A percentile compares a stretch with the other conserved stretches of the same genome.
These are phyloP conservation scores for Podospora tetraspora DNA, from an alignment of 495 filamentous ascomycete genomes.

Conservation along the genomic window DNA sequence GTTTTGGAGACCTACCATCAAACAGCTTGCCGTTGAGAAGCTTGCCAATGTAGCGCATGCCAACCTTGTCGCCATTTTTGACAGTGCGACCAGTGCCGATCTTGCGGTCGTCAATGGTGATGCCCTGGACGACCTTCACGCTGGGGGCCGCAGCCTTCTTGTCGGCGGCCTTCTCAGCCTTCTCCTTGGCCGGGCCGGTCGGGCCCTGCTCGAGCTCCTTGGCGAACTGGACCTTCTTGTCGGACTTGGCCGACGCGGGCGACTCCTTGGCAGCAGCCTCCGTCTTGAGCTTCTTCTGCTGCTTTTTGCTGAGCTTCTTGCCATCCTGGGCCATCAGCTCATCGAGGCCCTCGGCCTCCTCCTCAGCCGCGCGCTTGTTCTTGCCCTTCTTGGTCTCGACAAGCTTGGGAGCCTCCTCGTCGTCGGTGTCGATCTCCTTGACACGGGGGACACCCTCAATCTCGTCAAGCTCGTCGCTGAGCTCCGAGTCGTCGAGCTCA, in stretches of 20 bases:
- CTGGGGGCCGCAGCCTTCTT: constrained; percentile 47
- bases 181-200: constrained; percentile 55
- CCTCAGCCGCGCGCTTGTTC: constrained; percentile 73
- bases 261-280: constrained; percentile 60
- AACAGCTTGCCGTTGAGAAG: constrained; percentile 87
- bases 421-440: constrained; percentile 78
- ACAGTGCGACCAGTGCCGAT: constrained; percentile 71
- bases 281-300: constrained; percentile 98
- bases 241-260: constrained; percentile 48
- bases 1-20: constrained; percentile 60
- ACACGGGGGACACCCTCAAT: constrained; percentile 72
- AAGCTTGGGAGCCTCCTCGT: constrained; percentile 75
- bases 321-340: constrained; percentile 65
- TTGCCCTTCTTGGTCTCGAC: constrained; percentile 66
- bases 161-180: constrained; percentile 36
- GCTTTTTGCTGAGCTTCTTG: constrained; percentile 84
- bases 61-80: constrained; percentile 79
- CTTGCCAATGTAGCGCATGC: constrained; percentile 98
- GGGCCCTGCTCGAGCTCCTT: constrained; percentile 97
- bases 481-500: constrained; percentile 61
- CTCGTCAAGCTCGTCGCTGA: constrained; percentile 81
- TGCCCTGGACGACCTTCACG: constrained; percentile 73
- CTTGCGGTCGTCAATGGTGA: constrained; percentile 94
- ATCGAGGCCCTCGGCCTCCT: constrained; percentile 62
- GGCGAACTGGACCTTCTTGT: constrained; percentile 98